Percentiles rank a stretch among this genome's conserved stretches.
Evolutionary conservation across 345 rosid genomes (phyloP).

Genomic region (Eucalyptus erythrocorys): DNA sequence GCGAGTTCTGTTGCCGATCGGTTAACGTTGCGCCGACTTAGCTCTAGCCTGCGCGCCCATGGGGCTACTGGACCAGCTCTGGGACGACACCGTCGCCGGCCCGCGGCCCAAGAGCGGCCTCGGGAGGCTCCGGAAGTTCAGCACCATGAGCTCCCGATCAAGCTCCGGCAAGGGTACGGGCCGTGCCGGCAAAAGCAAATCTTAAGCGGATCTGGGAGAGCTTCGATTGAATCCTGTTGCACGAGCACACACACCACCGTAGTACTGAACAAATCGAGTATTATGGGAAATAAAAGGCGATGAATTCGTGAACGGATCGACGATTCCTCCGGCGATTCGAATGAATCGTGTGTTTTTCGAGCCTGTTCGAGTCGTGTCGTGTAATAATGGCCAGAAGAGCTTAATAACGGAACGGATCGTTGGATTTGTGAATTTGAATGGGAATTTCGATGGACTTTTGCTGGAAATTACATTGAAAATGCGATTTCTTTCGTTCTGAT

Average conservation of each 20-base stretch:
- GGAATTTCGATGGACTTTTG: neutral
- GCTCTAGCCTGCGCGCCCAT: constrained; percentile 11
- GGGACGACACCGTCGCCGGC: constrained; percentile 99
- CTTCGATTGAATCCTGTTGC: neutral
- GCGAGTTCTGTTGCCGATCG: neutral
- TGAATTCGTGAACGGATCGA: neutral
- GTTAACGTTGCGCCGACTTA: neutral
- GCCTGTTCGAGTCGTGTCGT: neutral
- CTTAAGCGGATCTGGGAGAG: neutral
- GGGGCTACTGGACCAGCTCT: constrained; percentile 85
- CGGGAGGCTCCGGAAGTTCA: constrained; percentile 82
- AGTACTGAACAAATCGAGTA: neutral
- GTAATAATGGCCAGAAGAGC: neutral
- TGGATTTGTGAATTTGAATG: neutral
- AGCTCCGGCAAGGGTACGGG: constrained; percentile 72
- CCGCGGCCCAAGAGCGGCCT: constrained; percentile 90
- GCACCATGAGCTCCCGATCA: constrained; percentile 45
- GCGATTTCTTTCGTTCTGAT: neutral
- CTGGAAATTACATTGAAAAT: too few relatives aligned
- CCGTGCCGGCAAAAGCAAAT: neutral
- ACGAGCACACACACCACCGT: neutral
- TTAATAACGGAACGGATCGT: neutral
- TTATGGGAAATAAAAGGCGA: neutral
- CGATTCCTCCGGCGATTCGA: neutral
- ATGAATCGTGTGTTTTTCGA: neutral